A percentile compares a stretch with the other conserved stretches of the same genome.
Evolutionary conservation across 306 rosid species (phyloP).

Genomic region (Sesbania bispinosa): DNA sequence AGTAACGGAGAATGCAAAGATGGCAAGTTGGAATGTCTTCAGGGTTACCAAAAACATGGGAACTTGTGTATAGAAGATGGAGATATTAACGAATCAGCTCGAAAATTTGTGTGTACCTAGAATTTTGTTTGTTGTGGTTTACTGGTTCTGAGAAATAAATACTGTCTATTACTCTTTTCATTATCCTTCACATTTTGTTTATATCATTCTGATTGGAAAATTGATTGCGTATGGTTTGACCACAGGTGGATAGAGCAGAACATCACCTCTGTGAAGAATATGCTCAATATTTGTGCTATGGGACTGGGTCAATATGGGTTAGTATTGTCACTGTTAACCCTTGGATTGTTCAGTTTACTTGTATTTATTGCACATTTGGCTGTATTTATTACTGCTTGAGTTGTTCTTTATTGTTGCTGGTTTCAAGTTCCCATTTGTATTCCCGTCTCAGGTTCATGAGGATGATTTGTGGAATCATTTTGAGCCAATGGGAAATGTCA

Average conservation of each 20-base stretch:
- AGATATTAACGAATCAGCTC: conserved; percentile 61
- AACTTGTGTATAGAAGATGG: conserved; percentile 80
- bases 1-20: conserved; percentile 61
- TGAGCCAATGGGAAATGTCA: conserved; percentile 35
- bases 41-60: conserved; percentile 62
- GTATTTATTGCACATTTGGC: neutral
- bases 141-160: conserved; percentile 6
- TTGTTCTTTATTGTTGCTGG: conserved; percentile 5
- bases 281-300: conserved; percentile 71
- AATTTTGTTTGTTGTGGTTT: conserved; percentile 19
- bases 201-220: conserved; percentile 15
- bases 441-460: conserved; percentile 53
- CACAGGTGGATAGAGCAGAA: conserved; percentile 57
- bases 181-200: neutral
- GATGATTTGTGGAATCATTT: conserved; percentile 53
- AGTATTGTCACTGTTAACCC: conserved; percentile 41
- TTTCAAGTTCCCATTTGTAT: conserved; percentile 15
- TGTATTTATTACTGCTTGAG: neutral
- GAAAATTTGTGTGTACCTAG: conserved; percentile 59
- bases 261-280: conserved; percentile 54
- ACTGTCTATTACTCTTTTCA: neutral
- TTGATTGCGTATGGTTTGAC: neutral
- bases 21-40: conserved; percentile 66
- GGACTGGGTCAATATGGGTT: conserved; percentile 75
- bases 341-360: conserved; percentile 9